Percentiles rank a stretch among this genome's conserved stretches.
phyloP scores from a whole-genome alignment of 208 protist species.

The Leishmania aethiopica region DNA sequence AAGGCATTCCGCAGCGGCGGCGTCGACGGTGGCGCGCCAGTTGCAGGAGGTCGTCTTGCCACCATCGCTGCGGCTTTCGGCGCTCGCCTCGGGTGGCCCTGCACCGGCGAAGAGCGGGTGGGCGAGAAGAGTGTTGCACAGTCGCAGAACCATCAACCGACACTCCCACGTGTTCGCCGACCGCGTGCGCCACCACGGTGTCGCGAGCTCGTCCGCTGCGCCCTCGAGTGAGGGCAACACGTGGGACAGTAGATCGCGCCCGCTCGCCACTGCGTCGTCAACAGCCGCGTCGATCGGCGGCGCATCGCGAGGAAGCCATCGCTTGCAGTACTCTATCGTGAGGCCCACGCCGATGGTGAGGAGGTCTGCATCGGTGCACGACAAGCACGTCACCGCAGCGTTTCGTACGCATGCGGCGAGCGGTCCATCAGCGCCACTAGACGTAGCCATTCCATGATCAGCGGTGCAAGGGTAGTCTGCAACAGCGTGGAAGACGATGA shows the following conservation, averaged over 20 bases:
- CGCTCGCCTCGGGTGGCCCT: neutral
- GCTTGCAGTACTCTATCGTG: constrained; percentile 14
- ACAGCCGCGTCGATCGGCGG: neutral
- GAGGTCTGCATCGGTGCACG: constrained; percentile 9
- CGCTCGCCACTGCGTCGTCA: neutral
- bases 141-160: constrained; percentile 24
- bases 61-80: neutral
- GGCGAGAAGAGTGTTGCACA: constrained; percentile 18
- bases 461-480: neutral
- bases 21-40: neutral
- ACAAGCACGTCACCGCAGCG: constrained; percentile 12
- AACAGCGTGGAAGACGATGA: constrained; percentile 11
- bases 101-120: neutral
- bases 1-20: constrained; percentile 19
- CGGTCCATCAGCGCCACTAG: neutral
- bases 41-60: too few species aligned
- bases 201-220: neutral
- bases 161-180: constrained; percentile 36
- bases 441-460: neutral
- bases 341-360: constrained; percentile 28
- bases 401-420: constrained; percentile 19
- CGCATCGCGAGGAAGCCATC: constrained; percentile 18
- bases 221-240: neutral
- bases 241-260: constrained; percentile 1
- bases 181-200: constrained; percentile 17